Evolutionary conservation across 1,284 basidiomycete species (phyloP).

Genomic region (Leccinum pachyderme): DNA sequence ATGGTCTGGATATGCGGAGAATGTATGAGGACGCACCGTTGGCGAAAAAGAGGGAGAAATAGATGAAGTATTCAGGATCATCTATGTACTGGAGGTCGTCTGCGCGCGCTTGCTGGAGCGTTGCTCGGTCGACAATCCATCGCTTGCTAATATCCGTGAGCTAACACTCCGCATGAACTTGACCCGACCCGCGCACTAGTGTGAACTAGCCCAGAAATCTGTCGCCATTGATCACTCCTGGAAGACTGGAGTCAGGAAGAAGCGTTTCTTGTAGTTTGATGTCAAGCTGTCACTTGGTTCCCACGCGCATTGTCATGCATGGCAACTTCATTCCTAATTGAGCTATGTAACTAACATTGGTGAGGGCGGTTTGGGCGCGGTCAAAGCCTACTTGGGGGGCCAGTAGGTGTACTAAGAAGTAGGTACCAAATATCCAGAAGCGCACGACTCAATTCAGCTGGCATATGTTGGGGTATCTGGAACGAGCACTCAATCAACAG

Average conservation of each 20-base stretch:
- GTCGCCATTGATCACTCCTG: constrained; percentile 53
- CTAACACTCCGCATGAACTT: constrained; percentile 8
- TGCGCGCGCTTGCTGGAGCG: constrained; percentile 66
- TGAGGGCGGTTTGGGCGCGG: too few species aligned
- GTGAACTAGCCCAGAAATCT: constrained; percentile 74
- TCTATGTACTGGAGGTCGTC: constrained; percentile 79
- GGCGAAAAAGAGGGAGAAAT: constrained; percentile 83
- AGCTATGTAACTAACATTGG: too few species aligned
- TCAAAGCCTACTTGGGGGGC: constrained; percentile 18
- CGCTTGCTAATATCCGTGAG: constrained; percentile 58
- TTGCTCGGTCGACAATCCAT: constrained; percentile 84
- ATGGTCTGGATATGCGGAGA: neutral
- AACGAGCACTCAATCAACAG: neutral
- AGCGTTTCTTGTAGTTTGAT: neutral
- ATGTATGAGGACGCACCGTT: constrained; percentile 48
- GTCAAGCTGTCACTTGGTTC: neutral
- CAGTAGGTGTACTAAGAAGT: constrained; percentile 1
- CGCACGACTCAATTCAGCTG: constrained; percentile 17
- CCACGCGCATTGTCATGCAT: neutral
- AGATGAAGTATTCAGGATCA: constrained; percentile 70
- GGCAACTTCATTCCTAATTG: too few species aligned
- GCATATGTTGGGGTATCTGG: constrained; percentile 29
- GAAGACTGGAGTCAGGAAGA: neutral
- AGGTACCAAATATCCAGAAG: constrained; percentile 21
- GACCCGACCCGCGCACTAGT: constrained; percentile 51